Conservation (phyloP, 306 rosid genomes). For the Citrullus amarus region DNA sequence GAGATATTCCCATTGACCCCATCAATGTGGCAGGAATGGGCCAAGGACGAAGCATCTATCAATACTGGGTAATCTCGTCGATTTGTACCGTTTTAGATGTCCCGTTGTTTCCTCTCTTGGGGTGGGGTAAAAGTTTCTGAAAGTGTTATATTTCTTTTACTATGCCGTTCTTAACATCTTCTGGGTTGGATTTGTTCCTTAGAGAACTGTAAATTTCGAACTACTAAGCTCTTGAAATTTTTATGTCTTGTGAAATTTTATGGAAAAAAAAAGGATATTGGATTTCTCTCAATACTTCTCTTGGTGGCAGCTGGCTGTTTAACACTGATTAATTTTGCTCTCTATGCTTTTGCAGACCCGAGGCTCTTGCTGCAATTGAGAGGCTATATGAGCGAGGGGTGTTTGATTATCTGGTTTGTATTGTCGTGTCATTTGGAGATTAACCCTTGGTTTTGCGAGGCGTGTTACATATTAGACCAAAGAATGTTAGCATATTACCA, state of each 20-base stretch:
- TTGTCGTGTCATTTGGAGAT: conserved; percentile 3
- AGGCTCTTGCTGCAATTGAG: conserved; percentile 30
- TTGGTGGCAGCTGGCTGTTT: neutral
- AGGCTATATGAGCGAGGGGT: conserved; percentile 64
- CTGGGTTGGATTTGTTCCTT: neutral
- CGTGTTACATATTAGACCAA: neutral
- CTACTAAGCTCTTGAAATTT: neutral
- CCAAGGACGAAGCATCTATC: conserved; percentile 66
- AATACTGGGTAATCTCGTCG: conserved; percentile 26
- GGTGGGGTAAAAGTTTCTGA: neutral
- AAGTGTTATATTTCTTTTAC: neutral
- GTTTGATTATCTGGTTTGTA: conserved; percentile 69
- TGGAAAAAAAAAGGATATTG: neutral
- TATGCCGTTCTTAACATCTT: neutral
- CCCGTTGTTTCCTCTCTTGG: neutral
- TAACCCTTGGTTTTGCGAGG: neutral
- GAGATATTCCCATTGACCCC: conserved; percentile 61
- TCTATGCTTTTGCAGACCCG: conserved; percentile 30
- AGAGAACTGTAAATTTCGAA: neutral
- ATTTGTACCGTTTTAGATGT: no score
- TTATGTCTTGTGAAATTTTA: neutral
- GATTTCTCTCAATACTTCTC: neutral
- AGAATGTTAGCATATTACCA: neutral
- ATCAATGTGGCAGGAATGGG: conserved; percentile 83
- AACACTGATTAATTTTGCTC: neutral